Base-by-base conservation (phyloP, 108 stramenopile species). In the Skeletonema marinoi region DNA sequence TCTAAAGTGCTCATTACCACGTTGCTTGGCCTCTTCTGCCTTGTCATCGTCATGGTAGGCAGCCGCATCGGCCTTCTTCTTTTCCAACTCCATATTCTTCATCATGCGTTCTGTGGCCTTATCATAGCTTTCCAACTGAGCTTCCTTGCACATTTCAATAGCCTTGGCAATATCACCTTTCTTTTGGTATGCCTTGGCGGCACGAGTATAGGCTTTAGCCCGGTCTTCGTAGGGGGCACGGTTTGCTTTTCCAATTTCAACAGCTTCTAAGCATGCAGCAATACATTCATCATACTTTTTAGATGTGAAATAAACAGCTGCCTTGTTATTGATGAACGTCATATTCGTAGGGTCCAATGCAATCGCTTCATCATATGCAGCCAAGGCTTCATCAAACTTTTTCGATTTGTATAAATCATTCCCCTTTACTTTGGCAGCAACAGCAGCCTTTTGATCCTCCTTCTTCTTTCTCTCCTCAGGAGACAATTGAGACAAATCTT, bases 11-110 rank as follows among this genome's bases (percentile, higher is more conserved):
- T 92, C 97, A 82, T 99, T 99, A 36, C 98, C 99, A 44, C 93
- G 77, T 87, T 97, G 97, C 88, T 99, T 99, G 35, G 98, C 98
- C 75, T 96, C 99, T 62, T 94, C 87, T 6, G 97, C 99, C 93
- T 96, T 95, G 41, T 84, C 98, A 32, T 97, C 98, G 71, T 98
- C 93, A 41, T 96, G 89, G 72, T 99, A 99, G 8, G 92, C 94
- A 11, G 85, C 78, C 25, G 84, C 84, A 69, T 93, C 96, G 44
- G 81, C 85, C 87, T 99, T 97, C 79, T 90, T 93, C 83, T 90
- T 93, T 69, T 98, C 97, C 75, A 98, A 80, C 88, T 98, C 96
- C 73, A 91, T 67, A 19, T 91, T 97, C 86, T 98, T 99, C 81
- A 99, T 80, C 66, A 97, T 63, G 17, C 98, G 90, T 62, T 98